Conservation (phyloP, 1,284 basidiomycete species). For the Fomitopsis palustris region DNA sequence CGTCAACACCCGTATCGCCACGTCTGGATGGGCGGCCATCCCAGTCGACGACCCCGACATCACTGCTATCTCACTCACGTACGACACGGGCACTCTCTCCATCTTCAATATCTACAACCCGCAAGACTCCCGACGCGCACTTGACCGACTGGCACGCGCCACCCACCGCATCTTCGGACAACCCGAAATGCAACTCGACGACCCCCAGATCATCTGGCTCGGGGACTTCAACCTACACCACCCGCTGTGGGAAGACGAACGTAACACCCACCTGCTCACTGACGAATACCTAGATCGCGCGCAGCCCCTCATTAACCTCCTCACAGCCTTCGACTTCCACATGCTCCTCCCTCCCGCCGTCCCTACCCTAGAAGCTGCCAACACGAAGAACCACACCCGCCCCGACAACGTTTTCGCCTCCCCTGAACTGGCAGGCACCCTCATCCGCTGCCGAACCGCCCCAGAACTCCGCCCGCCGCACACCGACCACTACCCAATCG, state of each 20-base stretch:
- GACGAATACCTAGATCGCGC: conserved; percentile 11
- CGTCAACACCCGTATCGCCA: conserved; percentile 23
- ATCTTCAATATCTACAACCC: conserved; percentile 38
- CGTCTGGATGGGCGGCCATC: conserved; percentile 24
- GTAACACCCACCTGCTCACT: conserved; percentile 34
- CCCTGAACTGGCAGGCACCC: neutral
- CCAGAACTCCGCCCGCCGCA: conserved; percentile 11
- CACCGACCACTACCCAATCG: conserved; percentile 29
- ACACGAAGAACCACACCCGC: conserved; percentile 26
- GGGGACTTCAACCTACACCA: conserved; percentile 30
- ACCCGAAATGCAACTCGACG: neutral
- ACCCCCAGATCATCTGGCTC: neutral
- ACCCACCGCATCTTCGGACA: neutral
- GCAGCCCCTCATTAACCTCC: conserved; percentile 19
- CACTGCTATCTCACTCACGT: conserved; percentile 22
- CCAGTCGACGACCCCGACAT: conserved; percentile 23
- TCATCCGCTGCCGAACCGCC: conserved; percentile 18
- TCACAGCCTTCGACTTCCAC: conserved; percentile 16
- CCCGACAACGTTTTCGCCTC: conserved; percentile 35
- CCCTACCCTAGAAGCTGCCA: conserved; percentile 25
- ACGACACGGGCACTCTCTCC: conserved; percentile 9
- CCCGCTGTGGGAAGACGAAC: conserved; percentile 39
- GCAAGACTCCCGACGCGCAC: conserved; percentile 15
- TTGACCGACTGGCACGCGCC: conserved; percentile 11
- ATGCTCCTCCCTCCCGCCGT: conserved; percentile 26